These are phyloP conservation scores for Fraxinus greggii DNA, from an alignment of 305 asterid species.

Conservation along the genomic window DNA sequence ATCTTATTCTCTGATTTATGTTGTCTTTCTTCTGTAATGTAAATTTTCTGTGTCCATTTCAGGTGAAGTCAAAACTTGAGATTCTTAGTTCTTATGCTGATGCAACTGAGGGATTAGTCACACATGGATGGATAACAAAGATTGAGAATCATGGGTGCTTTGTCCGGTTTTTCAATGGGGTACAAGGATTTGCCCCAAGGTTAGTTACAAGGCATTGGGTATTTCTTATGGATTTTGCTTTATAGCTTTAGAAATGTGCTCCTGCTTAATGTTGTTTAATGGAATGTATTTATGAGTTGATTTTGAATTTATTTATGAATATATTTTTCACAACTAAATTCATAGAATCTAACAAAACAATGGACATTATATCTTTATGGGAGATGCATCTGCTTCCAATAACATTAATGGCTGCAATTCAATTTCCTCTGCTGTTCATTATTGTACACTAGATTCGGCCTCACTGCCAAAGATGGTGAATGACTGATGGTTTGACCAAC, in stretches of 20 bases:
- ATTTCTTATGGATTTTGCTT: constrained; percentile 6
- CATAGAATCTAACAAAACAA: not conserved
- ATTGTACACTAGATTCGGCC: not conserved
- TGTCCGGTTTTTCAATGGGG: constrained; percentile 96
- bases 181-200: constrained; percentile 95
- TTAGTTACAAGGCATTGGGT: constrained; percentile 28
- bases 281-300: constrained; percentile 1
- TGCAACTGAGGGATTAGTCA: constrained; percentile 76
- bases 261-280: not conserved
- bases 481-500: not conserved
- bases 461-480: not conserved
- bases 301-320: not conserved
- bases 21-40: not conserved
- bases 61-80: constrained; percentile 85
- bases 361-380: not conserved
- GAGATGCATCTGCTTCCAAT: not conserved
- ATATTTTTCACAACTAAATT: not conserved
- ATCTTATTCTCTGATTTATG: not conserved
- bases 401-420: not conserved
- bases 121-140: constrained; percentile 98
- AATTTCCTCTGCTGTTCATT: not conserved
- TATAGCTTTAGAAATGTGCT: not conserved
- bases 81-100: constrained; percentile 81
- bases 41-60: constrained; percentile 20
- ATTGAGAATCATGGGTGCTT: constrained; percentile 95